Conservation (phyloP, 2,329 filamentous ascomycete species). For the Claviceps sp. region DNA sequence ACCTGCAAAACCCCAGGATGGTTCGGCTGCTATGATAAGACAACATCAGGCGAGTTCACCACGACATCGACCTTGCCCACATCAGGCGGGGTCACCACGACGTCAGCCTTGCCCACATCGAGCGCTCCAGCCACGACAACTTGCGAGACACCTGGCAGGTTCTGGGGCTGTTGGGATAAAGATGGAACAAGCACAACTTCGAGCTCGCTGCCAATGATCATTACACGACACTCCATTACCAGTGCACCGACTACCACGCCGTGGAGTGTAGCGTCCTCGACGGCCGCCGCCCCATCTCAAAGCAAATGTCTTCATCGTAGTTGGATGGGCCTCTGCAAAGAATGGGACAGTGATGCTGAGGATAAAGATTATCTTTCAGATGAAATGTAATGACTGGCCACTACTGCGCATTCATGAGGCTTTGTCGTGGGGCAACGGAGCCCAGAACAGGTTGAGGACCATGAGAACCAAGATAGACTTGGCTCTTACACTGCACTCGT, state of each 20-base stretch:
- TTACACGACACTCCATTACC: conserved; percentile 14
- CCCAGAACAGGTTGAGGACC: neutral
- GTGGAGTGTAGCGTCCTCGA: conserved; percentile 16
- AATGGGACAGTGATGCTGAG: conserved; percentile 18
- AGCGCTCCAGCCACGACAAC: conserved; percentile 19
- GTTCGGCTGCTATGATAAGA: conserved; percentile 49
- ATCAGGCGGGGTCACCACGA: conserved; percentile 4
- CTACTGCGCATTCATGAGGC: neutral
- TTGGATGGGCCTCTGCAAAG: conserved; percentile 30
- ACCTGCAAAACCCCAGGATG: conserved; percentile 46
- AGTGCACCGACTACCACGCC: conserved; percentile 16
- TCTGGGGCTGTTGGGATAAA: conserved; percentile 42
- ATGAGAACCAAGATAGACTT: neutral
- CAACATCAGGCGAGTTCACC: conserved; percentile 16
- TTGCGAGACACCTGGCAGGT: conserved; percentile 39
- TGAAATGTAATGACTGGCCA: conserved; percentile 15
- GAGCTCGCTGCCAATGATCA: neutral
- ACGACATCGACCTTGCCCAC: conserved; percentile 16
- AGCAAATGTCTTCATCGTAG: conserved; percentile 22
- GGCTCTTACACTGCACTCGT: neutral
- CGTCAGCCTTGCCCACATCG: conserved; percentile 14
- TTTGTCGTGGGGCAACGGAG: neutral
- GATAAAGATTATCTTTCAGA: conserved; percentile 14
- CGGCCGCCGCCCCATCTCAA: conserved; percentile 12
- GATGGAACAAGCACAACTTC: conserved; percentile 16